Conservation (phyloP, 1,139 yeast species). For the Hyphopichia burtonii region DNA sequence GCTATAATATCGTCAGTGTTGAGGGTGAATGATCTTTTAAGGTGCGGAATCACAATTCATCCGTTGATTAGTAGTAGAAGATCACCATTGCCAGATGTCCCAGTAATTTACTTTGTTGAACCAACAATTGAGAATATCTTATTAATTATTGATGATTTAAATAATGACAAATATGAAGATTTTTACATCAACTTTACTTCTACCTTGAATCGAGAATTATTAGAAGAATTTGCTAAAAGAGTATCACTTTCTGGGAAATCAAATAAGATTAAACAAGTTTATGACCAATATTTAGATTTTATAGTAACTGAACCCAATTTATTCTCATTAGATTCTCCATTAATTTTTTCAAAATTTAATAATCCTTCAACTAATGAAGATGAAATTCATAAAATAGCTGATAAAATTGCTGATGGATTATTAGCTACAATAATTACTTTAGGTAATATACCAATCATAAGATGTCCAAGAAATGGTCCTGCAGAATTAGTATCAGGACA, state of each 20-base stretch:
- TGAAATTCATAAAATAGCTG: slow-evolving; percentile 66
- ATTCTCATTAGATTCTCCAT: slow-evolving; percentile 70
- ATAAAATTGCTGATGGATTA: slow-evolving; percentile 72
- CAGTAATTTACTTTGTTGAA: slow-evolving; percentile 86
- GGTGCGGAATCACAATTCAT: slow-evolving; percentile 90
- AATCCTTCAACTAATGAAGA: slow-evolving; percentile 73
- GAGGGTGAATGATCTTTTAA: slow-evolving; percentile 83
- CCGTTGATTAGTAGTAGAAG: slow-evolving; percentile 67
- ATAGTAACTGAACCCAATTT: slow-evolving; percentile 90
- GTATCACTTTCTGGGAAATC: slow-evolving; percentile 73
- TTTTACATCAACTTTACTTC: slow-evolving; percentile 86
- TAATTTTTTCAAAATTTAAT: slow-evolving; percentile 68
- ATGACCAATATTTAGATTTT: slow-evolving; percentile 89
- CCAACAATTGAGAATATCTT: slow-evolving; percentile 79
- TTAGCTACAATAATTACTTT: slow-evolving; percentile 77
- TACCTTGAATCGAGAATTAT: slow-evolving; percentile 67
- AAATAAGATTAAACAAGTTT: slow-evolving; percentile 76
- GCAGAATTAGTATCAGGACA: slow-evolving; percentile 92
- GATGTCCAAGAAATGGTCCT: slow-evolving; percentile 92
- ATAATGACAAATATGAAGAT: slow-evolving; percentile 70
- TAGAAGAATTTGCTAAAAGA: slow-evolving; percentile 86
- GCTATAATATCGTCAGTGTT: slow-evolving; percentile 85
- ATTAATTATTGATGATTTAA: slow-evolving; percentile 68
- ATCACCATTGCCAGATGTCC: slow-evolving; percentile 86
- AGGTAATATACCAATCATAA: slow-evolving; percentile 80